Base-by-base conservation (phyloP, 2,329 filamentous ascomycete species). In the Delphinella strobiligena region DNA sequence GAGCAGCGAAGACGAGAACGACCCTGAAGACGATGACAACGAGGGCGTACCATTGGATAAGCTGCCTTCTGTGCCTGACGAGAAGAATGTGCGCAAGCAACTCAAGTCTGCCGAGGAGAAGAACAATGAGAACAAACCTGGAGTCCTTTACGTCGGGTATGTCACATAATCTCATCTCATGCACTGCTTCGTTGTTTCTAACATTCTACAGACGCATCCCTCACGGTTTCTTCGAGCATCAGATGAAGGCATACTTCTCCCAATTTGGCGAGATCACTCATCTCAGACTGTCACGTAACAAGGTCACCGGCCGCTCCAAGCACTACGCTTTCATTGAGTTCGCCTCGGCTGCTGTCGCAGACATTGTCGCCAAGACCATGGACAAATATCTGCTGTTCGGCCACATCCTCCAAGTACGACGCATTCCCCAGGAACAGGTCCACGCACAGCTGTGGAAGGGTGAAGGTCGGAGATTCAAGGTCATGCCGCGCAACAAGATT, bases 281-380 rank as follows among this genome's bases (percentile, higher is more conserved):
- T 41, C 71, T 95, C 42, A 80, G 89, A 47, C 72, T 98, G 33
- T 91, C 87, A 19, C 81, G 91, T 53, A 96, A 94, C 71, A 86
- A 83, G 63, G 82, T 82, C 61, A 96, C 88, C 1, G 91, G 91
- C 41, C 77, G 78, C 43, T 87, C 82, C 59, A 93, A 91, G 68
- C 91, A 96, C 68, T 93, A 82, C 56, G 91, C 86, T 22, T 98
- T 95, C 61, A 74, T 98, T 54, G 86, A 98, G 63, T 98, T 98
- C 55, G 64, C 65, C 2, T 75, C 74, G 5, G 66, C 71, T 24
- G 80, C 86, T 42, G 83, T 87, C n/a, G 89, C 91, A 30, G 81
- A 85, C 53, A 87, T 96, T 51, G 89, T 93, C 19, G 81, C 85
- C 36, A 84, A 87, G 65, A 94, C 91, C 16, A 98, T 98, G 91